These are phyloP conservation scores for Annulohypoxylon maeteangense DNA, from an alignment of 495 filamentous ascomycete species.

Conservation along the genomic window DNA sequence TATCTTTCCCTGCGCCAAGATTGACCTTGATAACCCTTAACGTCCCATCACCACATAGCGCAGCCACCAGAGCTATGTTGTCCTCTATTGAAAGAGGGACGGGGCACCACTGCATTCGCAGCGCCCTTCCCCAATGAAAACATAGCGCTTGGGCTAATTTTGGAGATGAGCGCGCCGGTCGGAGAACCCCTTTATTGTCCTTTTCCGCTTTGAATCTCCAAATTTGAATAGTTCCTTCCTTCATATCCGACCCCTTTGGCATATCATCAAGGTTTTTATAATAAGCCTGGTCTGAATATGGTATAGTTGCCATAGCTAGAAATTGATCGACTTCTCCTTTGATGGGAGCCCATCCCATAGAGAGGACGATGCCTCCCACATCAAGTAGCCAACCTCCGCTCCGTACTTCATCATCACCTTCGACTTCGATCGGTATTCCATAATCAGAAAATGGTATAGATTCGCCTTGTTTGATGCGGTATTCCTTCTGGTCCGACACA, in stretches of 20 bases:
- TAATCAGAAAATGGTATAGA: slow-evolving; percentile 44
- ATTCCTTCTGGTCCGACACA: slow-evolving; percentile 50
- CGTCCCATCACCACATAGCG: slow-evolving; percentile 56
- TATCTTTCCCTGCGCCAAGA: slow-evolving; percentile 23
- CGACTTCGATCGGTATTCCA: slow-evolving; percentile 39
- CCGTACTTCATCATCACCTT: slow-evolving; percentile 28
- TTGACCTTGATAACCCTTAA: slow-evolving; percentile 55
- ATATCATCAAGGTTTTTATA: slow-evolving; percentile 34
- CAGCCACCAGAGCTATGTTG: slow-evolving; percentile 49
- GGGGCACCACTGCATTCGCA: slow-evolving; percentile 59
- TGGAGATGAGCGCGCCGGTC: slow-evolving; percentile 38
- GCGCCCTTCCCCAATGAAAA: slow-evolving; percentile 54
- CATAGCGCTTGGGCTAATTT: slow-evolving; percentile 47
- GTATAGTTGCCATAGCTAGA: slow-evolving; percentile 58
- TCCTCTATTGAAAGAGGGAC: slow-evolving; percentile 45
- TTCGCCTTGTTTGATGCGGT: slow-evolving; percentile 46
- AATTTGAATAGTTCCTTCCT: slow-evolving; percentile 53
- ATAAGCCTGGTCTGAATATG: slow-evolving; percentile 55
- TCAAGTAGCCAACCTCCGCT: slow-evolving; percentile 57
- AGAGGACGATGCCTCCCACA: slow-evolving; percentile 56
- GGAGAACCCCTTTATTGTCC: slow-evolving; percentile 30
- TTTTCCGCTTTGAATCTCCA: slow-evolving; percentile 52
- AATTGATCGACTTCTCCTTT: slow-evolving; percentile 49
- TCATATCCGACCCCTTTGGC: slow-evolving; percentile 35
- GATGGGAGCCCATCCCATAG: slow-evolving; percentile 58